A percentile compares a stretch with the other conserved stretches of the same genome.
Conservation (phyloP, 148 eudicot species). For the Rhododendron ferrugineum region DNA sequence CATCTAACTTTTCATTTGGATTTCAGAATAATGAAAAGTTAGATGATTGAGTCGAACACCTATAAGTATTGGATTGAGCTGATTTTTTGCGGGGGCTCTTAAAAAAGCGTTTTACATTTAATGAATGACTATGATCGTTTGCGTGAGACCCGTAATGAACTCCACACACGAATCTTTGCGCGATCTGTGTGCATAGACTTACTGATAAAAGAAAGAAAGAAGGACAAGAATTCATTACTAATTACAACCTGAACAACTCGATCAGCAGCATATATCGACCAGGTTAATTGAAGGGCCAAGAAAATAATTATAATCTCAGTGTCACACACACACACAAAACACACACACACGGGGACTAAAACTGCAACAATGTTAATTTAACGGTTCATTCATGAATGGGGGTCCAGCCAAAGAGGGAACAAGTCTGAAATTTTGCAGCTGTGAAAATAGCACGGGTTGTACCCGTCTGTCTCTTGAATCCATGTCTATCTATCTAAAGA, state of each 20-base stretch:
- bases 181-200: no score
- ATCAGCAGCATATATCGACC: background rate
- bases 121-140: no score
- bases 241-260: background rate
- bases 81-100: no score
- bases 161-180: no score
- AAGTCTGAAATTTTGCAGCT: conserved; percentile 17
- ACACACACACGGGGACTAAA: background rate
- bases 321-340: background rate
- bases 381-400: background rate
- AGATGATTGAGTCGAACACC: no score
- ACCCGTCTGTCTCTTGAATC: background rate
- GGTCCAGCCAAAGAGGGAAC: conserved; percentile 5
- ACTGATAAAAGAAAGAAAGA: no score
- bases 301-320: background rate
- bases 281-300: no score
- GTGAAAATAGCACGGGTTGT: conserved; percentile 16
- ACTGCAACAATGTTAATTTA: background rate
- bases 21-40: no score
- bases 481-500: background rate
- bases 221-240: background rate
- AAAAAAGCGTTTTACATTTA: no score
- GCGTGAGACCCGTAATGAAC: no score
- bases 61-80: no score
- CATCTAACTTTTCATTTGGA: no score